Percentiles rank a stretch among this genome's conserved stretches.
Evolutionary conservation across 495 filamentous ascomycete species (phyloP).

Genomic region (Xylaria flabelliformis): DNA sequence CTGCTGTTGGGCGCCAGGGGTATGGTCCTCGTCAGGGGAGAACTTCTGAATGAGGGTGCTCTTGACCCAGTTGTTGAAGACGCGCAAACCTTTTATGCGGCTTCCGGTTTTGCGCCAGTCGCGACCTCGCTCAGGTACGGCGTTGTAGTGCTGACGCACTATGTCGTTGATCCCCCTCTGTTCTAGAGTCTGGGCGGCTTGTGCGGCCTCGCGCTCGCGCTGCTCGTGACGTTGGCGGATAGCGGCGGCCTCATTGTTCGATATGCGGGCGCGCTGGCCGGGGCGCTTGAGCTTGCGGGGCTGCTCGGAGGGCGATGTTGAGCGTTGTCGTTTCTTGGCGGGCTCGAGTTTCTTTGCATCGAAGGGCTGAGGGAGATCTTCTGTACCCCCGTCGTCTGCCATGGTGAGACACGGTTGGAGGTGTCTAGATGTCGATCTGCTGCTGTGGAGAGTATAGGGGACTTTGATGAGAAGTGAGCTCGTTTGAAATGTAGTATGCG

Average conservation of each 20-base stretch:
- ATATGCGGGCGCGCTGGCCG: slow-evolving; percentile 79
- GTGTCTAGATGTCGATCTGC: not conserved
- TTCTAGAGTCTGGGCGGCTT: slow-evolving; percentile 42
- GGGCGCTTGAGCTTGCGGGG: slow-evolving; percentile 84
- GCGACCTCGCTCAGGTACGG: slow-evolving; percentile 88
- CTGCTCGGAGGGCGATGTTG: slow-evolving; percentile 49
- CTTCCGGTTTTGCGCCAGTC: slow-evolving; percentile 94
- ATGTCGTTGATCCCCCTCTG: slow-evolving; percentile 76
- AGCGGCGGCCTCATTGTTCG: slow-evolving; percentile 70
- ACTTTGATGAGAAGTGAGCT: not conserved
- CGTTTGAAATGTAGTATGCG: not conserved
- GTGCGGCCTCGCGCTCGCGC: slow-evolving; percentile 65
- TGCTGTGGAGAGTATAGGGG: not conserved
- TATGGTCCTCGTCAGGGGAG: slow-evolving; percentile 76
- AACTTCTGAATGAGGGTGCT: slow-evolving; percentile 96
- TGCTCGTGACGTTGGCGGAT: slow-evolving; percentile 71
- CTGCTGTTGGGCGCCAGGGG: slow-evolving; percentile 61
- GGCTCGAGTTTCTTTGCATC: slow-evolving; percentile 61
- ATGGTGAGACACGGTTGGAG: slow-evolving; percentile 27
- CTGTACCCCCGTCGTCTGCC: slow-evolving; percentile 36
- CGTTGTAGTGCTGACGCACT: slow-evolving; percentile 92
- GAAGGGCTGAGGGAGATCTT: slow-evolving; percentile 56
- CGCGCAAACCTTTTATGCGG: slow-evolving; percentile 90
- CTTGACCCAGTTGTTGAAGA: slow-evolving; percentile 99
- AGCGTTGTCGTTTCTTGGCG: slow-evolving; percentile 57